Evolutionary conservation across 2,329 filamentous ascomycete genomes (phyloP).

Genomic region (Lecanoromycetidae sp.): DNA sequence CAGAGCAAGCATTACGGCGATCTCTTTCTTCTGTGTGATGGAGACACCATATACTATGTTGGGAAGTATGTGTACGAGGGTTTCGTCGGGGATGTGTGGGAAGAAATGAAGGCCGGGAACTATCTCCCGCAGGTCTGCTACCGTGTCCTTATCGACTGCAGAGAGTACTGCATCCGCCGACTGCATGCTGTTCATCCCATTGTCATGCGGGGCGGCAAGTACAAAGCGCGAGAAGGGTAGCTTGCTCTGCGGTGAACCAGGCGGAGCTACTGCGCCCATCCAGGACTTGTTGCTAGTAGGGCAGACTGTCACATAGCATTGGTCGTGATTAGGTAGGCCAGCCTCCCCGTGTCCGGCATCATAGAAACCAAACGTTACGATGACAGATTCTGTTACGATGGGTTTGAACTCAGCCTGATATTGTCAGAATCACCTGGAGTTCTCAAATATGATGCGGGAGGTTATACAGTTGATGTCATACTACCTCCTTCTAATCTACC

Average conservation of each 20-base stretch:
- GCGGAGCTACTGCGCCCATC: constrained; percentile 34
- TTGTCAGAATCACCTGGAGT: not conserved
- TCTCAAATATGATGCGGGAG: not conserved
- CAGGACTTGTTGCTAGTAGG: constrained; percentile 28
- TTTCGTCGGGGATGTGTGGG: constrained; percentile 20
- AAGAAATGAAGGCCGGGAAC: constrained; percentile 11
- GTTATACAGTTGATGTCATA: not conserved
- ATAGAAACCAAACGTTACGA: constrained; percentile 39
- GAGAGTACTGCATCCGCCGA: constrained; percentile 31
- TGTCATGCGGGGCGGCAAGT: constrained; percentile 37
- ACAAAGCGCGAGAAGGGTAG: constrained; percentile 34
- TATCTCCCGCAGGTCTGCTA: constrained; percentile 9
- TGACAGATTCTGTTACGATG: constrained; percentile 27
- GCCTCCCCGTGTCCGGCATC: constrained; percentile 35
- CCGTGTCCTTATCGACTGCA: constrained; percentile 14
- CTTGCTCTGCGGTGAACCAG: constrained; percentile 28
- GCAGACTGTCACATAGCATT: constrained; percentile 36
- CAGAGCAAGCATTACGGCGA: constrained; percentile 34
- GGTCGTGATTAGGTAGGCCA: constrained; percentile 33
- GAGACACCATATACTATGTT: constrained; percentile 38
- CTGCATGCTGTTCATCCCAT: constrained; percentile 42
- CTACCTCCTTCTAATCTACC: constrained; percentile 1
- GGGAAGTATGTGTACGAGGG: constrained; percentile 24
- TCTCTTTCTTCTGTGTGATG: constrained; percentile 40
- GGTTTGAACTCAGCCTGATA: constrained; percentile 19